Evolutionary conservation across 805 yeast genomes (phyloP), one percentile per base, ranked within the genome.

Genomic region (Sugiyamaella marilandica): DNA sequence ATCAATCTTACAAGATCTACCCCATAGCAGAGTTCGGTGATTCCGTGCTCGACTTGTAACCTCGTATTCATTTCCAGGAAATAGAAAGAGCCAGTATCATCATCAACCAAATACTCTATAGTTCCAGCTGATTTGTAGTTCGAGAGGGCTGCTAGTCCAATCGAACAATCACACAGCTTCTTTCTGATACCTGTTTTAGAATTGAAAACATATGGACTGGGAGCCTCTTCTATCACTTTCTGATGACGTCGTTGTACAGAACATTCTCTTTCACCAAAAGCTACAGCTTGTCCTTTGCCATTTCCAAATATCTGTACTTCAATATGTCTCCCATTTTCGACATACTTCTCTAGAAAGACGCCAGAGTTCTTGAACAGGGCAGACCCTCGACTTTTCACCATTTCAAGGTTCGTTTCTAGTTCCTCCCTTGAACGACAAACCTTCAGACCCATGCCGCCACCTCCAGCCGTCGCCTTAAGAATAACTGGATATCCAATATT

Each of bases 391-490:
- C 89, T 96, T 66, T 87, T 85, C 41, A 92, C 97, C 7, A 95
- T 83, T 63, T 81, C 85, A 70, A 88, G 92, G 14, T 89, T 94
- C 55, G 85, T 73, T 71, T 83, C 87, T 59, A 92, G 83, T 54
- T 92, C 97, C 14, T 68, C 81, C 60, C 80, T 86, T 26, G 82
- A 77, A 64, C 90, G 96, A 54, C 90, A 97, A 65, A 89, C 87
- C 69, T 91, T 97, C 62, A 92, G 74, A 59, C 98, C 98, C 64
- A 92, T 92, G 71, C 98, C 98, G 70, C 98, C 98, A 65, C 98
- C 98, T 68, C 98, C 98, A 18, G 98, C 97, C 55, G 98, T 92
- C 19, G 96, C 85, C 70, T 92, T 92, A 45, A 92, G 87, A 97
- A 92, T 92, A 34, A 92, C 81, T 29, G 97, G 97, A 62, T 88